Evolutionary conservation across 129 eudicot species (phyloP), one percentile per base, ranked within the genome.

Genomic region (Smallanthus sonchifolius): DNA sequence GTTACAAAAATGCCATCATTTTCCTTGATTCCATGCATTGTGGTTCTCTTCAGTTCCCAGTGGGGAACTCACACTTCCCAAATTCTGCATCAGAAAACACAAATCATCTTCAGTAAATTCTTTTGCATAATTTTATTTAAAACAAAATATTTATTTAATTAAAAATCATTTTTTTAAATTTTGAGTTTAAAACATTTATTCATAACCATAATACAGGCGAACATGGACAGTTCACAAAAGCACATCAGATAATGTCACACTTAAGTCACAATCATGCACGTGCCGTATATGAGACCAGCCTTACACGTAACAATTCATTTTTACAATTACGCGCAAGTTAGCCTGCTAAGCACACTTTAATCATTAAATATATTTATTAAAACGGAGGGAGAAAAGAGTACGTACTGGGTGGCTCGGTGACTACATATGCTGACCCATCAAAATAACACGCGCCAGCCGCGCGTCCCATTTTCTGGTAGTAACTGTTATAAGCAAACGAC

Each of bases 401-500:
- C 96, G 73, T 84, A 94, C 98, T 83, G 10, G 98, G 98, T 45
- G 84, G 90, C 75, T 88, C 87, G 34, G 93, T 70, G 10, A 94
- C 91, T 3, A 85, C 74, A 52, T 65, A 86, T 0, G 89, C 97
- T 9, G 96, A 86, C 32, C 97, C 98, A 17, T 82, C 92, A 34
- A 90, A 94, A 67, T 42, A 80, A 64, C 98, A 94, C 38, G 97
- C 77, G 16, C 91, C 84, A 14, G 73, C 65, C 13, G 91, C 87
- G 10, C 98, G 91, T 28, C 86, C 83, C 81, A 82, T 90, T 79
- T 85, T 94, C 83, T 94, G 98, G 43, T 90, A 90, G n/a, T 86
- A 94, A 51, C 97, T 94, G 38, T 94, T 94, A 83, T 88, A 94
- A 1, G 98, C 98, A 47, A 40, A 90, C 65, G 98, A 90, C 0